Base-by-base conservation (phyloP, 2,329 filamentous ascomycete species). In the Pseudohalonectria lignicola region DNA sequence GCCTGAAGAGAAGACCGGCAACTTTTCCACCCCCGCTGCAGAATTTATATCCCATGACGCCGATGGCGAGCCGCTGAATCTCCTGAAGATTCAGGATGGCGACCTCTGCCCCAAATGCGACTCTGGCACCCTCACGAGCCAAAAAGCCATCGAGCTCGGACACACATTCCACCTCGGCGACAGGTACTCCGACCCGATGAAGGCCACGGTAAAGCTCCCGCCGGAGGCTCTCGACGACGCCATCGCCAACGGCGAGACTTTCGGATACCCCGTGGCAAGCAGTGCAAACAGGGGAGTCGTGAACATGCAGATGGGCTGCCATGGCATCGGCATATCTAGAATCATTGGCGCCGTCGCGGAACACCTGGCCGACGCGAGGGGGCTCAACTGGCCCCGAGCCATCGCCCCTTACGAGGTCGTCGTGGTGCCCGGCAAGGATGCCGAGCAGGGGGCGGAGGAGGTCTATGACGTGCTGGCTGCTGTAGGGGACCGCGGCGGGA, bases 91-190 rank as follows among this genome's bases (percentile, higher is more conserved):
- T 15, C 64, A 64, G 34, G 60, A 77, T 31, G 84, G 82, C 11
- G 86, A 93, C 51, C 49, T 58, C 10, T 98, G 92, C 50, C 76
- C 84, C 0, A 66, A 69, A 29, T 98, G 92, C 54, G 52, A 61
- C 0, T 51, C 65, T 0, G 82, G 82, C 0, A 63, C 57, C 2
- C 64, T 96, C 17, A 67, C 66, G 31, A 66, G 83, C 3, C 71
- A 82, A 41, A 79, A 74, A 44, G 85, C 87, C 7, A 80, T 96
- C 36, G 92, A 98, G 60, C 70, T 96, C 13, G 92, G 86, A 1
- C 92, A 98, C 58, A 96, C 92, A 0, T 98, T 98, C 61, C 80
- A 93, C 56, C 77, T 98, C 2, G 88, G 90, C 10, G 88, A 85
- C 2, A 76, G 88, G 21, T 98, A 98, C 62, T 88, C 83, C 18